Conservation (phyloP, 1,284 basidiomycete species). For the Cystobasidium slooffiae region DNA sequence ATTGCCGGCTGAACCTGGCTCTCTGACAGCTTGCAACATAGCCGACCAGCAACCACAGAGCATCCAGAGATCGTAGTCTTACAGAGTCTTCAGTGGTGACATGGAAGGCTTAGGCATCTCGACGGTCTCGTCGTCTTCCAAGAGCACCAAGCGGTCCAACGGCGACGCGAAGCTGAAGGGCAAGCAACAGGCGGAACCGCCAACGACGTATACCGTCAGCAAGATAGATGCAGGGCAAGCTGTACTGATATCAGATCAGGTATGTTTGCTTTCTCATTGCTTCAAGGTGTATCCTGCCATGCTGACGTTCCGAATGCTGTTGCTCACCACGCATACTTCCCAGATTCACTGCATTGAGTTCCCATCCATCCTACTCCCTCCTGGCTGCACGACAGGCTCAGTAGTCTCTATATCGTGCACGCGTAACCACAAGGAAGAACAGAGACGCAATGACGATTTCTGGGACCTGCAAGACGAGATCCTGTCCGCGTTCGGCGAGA, state of each 20-base stretch:
- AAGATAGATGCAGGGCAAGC: constrained; percentile 44
- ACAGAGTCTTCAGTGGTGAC: not conserved
- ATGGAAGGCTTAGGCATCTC: constrained; percentile 32
- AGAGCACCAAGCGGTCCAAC: constrained; percentile 19
- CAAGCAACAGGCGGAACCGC: constrained; percentile 26
- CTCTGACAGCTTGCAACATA: too few relatives aligned
- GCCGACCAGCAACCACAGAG: not conserved
- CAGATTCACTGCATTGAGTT: constrained; percentile 71
- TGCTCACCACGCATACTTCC: not conserved
- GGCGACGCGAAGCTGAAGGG: constrained; percentile 25
- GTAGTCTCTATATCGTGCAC: constrained; percentile 93
- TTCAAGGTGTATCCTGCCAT: not conserved
- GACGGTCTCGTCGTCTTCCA: not conserved
- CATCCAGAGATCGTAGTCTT: too few relatives aligned
- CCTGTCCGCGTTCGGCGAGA: constrained; percentile 71
- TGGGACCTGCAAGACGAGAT: constrained; percentile 80
- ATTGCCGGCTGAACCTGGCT: too few relatives aligned
- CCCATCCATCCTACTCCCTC: constrained; percentile 86
- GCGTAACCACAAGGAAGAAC: constrained; percentile 80
- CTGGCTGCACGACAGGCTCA: constrained; percentile 86
- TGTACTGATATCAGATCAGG: constrained; percentile 43
- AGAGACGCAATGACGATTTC: constrained; percentile 74
- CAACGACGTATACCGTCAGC: constrained; percentile 40
- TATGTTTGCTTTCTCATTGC: not conserved
- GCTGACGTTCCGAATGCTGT: not conserved